Base-by-base conservation (phyloP, 2,329 filamentous ascomycete genomes). In the Cordyceps tenuipes region DNA sequence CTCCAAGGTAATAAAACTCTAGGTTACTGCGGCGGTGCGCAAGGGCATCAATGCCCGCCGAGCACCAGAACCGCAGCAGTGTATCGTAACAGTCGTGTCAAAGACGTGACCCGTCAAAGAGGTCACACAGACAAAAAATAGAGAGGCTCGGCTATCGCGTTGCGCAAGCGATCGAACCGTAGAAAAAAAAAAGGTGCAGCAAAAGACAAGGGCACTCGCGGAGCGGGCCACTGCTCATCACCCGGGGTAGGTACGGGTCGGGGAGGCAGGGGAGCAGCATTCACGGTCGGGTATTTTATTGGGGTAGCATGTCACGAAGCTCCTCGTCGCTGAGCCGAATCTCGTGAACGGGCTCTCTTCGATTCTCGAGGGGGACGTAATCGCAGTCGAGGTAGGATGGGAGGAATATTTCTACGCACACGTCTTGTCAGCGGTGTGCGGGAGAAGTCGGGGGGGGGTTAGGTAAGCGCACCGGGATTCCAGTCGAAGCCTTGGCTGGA, bases 401-500 rank as follows among this genome's bases (percentile, higher is more conserved):
- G 1, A 92, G 81, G 74, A 92, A 92, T 72, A 92, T 89, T 70
- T 92, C 89, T 88, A 64, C 13, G 9, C 9, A 23, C 59, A 19
- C n/a, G 31, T 34, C 39, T 23, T 23, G 43, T 58, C 52, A 59
- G 56, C 51, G 50, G 56, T 55, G 56, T 48, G 36, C 50, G 48
- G 43, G 19, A 44, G 29, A 44, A 47, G 55, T 17, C 49, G 44
- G 41, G 57, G 23, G 23, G 23, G 23, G 43, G 15, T n/a, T 31
- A 23, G 31, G 34, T 9, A 9, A 26, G 66, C 73, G 57, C 75
- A 87, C 85, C 86, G 72, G 89, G 88, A 72, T 92, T 92, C 89
- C 89, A 93, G 63, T 86, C 84, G 69, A 91, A 93, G 61, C 89
- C 89, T 73, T 93, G 89, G 68, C 85, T 88, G 6, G 86, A 87